Percentiles rank a stretch among this genome's conserved stretches.
These are phyloP conservation scores for Lasiodiplodia hormozganensis DNA, from an alignment of 2,329 filamentous ascomycete genomes.

Conservation along the genomic window DNA sequence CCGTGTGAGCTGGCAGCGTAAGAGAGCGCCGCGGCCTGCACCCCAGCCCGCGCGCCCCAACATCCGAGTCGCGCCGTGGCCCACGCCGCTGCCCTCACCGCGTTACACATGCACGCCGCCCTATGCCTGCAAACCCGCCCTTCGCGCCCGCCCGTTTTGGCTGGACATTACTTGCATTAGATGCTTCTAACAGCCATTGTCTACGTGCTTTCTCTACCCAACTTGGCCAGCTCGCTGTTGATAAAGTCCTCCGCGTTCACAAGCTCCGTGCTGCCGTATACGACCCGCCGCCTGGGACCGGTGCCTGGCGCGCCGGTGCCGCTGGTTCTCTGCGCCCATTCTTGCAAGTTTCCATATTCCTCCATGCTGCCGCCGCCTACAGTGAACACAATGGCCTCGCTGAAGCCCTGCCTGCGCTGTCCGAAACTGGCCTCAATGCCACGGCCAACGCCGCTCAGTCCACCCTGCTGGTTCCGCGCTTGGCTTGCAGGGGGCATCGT, in stretches of 20 bases:
- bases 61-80: conserved; percentile 15
- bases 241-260: conserved; percentile 69
- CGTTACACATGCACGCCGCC: conserved; percentile 11
- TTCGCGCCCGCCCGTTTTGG: neutral
- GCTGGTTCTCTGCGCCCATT: conserved; percentile 85
- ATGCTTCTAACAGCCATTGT: conserved; percentile 14
- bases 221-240: conserved; percentile 60
- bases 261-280: conserved; percentile 90
- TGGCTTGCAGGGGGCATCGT: conserved; percentile 83
- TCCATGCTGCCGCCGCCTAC: conserved; percentile 97
- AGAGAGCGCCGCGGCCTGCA: conserved; percentile 13
- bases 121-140: neutral
- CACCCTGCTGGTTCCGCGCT: conserved; percentile 51
- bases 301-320: conserved; percentile 59
- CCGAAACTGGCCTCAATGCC: conserved; percentile 87
- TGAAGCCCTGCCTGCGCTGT: conserved; percentile 86
- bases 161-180: conserved; percentile 12
- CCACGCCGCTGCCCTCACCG: neutral
- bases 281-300: conserved; percentile 76
- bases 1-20: conserved; percentile 26
- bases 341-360: conserved; percentile 95
- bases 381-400: conserved; percentile 90
- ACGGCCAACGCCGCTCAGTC: conserved; percentile 51
- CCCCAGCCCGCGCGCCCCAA: conserved; percentile 26
- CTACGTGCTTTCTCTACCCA: conserved; percentile 62